Evolutionary conservation across 2,329 filamentous ascomycete species (phyloP).

Genomic region (Colletotrichum gigasporum): DNA sequence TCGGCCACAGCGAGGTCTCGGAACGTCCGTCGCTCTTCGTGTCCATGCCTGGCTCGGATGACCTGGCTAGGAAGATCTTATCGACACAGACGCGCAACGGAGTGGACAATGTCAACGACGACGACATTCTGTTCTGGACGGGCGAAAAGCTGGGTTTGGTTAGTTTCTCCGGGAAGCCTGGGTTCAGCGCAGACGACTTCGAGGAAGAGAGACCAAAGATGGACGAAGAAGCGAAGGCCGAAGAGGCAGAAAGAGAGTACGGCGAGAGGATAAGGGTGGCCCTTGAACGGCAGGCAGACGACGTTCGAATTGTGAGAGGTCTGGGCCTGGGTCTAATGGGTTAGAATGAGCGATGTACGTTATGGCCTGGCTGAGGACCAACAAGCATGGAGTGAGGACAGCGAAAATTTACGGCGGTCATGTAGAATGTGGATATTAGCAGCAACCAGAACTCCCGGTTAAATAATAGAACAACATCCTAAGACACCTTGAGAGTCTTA

Average conservation of each 20-base stretch:
- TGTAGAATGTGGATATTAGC: not conserved
- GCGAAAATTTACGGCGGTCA: not conserved
- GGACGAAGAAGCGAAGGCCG: conserved; percentile 57
- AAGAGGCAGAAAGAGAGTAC: conserved; percentile 69
- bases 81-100: conserved; percentile 59
- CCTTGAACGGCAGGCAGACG: conserved; percentile 80
- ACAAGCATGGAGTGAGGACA: not conserved
- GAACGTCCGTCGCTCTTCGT: conserved; percentile 60
- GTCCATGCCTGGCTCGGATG: conserved; percentile 65
- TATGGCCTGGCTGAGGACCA: not conserved
- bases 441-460: not conserved
- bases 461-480: not conserved
- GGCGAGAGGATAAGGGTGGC: conserved; percentile 77
- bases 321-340: conserved; percentile 51
- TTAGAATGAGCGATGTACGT: not conserved
- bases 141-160: conserved; percentile 84
- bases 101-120: conserved; percentile 53
- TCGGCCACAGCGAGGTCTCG: conserved; percentile 63
- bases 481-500: not conserved
- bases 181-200: conserved; percentile 61
- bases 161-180: conserved; percentile 64
- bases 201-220: conserved; percentile 53
- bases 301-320: conserved; percentile 77
- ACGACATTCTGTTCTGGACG: conserved; percentile 87
- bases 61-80: conserved; percentile 83